These are phyloP conservation scores for Periconia sp. DNA, from an alignment of 2,329 filamentous ascomycete species.

Conservation along the genomic window DNA sequence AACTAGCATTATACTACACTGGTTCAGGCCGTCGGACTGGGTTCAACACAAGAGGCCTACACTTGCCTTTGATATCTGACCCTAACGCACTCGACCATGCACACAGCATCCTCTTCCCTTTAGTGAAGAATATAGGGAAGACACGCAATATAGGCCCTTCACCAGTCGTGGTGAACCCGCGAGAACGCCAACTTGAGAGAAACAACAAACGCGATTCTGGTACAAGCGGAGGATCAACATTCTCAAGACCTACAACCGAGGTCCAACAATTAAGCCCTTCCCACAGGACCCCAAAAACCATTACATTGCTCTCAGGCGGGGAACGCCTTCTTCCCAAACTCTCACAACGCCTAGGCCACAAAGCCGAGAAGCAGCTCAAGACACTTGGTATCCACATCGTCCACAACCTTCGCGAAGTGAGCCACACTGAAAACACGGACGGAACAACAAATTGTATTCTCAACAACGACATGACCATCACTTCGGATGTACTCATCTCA, in stretches of 20 bases:
- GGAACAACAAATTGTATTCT: constrained; percentile 30
- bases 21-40: constrained; percentile 20
- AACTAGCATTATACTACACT: constrained; percentile 41
- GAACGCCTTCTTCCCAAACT: constrained; percentile 34
- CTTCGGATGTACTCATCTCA: constrained; percentile 39
- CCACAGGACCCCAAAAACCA: constrained; percentile 19
- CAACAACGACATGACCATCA: constrained; percentile 34
- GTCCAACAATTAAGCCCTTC: background rate
- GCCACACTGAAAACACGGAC: constrained; percentile 19
- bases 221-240: constrained; percentile 1
- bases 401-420: constrained; percentile 32
- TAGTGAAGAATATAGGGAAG: background rate
- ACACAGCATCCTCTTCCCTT: constrained; percentile 2
- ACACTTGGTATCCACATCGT: constrained; percentile 36
- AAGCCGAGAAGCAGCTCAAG: constrained; percentile 36
- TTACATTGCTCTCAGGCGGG: constrained; percentile 42
- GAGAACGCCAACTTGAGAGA: background rate
- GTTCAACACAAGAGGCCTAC: background rate
- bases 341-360: constrained; percentile 15
- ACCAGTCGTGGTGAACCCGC: background rate
- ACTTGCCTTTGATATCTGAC: background rate
- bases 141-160: background rate
- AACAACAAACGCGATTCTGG: constrained; percentile 5
- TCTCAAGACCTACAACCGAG: constrained; percentile 1
- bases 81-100: background rate